phyloP scores from a whole-genome alignment of 176 grass and related monocot genomes.

The Musa troglodytarum region DNA sequence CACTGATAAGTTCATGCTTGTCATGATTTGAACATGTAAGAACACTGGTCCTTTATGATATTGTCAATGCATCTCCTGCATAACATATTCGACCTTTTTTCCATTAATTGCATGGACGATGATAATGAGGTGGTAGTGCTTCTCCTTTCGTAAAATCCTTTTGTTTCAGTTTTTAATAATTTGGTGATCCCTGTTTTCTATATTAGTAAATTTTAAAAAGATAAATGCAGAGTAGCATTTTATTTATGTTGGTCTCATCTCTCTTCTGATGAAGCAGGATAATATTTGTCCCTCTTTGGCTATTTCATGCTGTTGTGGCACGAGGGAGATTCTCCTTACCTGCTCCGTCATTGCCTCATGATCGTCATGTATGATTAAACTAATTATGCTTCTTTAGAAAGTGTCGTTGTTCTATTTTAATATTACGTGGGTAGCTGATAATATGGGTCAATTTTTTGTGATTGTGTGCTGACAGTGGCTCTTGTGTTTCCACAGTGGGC shows the following conservation, averaged over 20 bases:
- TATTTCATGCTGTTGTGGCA: constrained; percentile 46
- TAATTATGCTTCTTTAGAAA: constrained; percentile 14
- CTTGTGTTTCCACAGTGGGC: constrained; percentile 25
- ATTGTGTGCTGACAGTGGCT: constrained; percentile 8
- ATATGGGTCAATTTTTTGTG: background rate
- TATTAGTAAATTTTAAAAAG: no score
- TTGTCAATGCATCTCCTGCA: no score
- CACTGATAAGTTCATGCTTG: background rate
- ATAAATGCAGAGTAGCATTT: background rate
- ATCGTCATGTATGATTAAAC: constrained; percentile 27
- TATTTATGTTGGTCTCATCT: background rate
- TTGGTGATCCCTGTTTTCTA: no score
- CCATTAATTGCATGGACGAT: no score
- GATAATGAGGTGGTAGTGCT: no score
- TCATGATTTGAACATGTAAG: background rate
- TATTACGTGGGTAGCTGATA: background rate
- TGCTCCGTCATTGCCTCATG: constrained; percentile 37
- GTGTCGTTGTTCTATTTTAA: constrained; percentile 11
- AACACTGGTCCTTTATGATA: no score
- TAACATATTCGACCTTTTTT: no score
- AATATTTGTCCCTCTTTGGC: constrained; percentile 58
- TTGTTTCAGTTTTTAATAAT: no score
- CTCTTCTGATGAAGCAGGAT: constrained; percentile 33
- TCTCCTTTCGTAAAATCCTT: no score
- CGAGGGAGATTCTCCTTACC: constrained; percentile 54